Base-by-base conservation (phyloP, 768 basidiomycete genomes). In the Auricularia sp. region DNA sequence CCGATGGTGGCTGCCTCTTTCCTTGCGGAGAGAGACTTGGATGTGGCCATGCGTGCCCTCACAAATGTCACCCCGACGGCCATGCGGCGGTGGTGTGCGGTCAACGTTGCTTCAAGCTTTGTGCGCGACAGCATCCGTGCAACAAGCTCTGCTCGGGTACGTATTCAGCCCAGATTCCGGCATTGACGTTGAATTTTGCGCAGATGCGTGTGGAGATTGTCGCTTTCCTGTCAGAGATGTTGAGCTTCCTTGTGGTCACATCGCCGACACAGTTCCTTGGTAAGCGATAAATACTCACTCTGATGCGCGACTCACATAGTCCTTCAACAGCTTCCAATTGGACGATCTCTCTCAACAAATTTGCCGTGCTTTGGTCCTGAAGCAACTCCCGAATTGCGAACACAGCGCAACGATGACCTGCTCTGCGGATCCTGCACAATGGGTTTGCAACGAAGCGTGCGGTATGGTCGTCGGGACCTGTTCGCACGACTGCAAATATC, bases 11-110 rank as follows among this genome's bases (percentile, higher is more conserved):
- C 2, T 89, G 88, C 70, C 73, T 87, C 62, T 74, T 74, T n/a
- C 77, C 81, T 3, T 89, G 88, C 66, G 78, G 79, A 39, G 74
- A 75, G 10, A 75, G 77, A 18, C 73, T 89, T 34, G 72, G 74
- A 24, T 89, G 88, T 68, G 88, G 88, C 2, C 88, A 89, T 69
- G 73, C 78, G 3, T 89, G 88, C 69, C 83, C 84, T 0, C 85
- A 79, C 66, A 83, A 83, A 83, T 88, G 87, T 65, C 86, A 88
- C 66, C 77, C 81, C 0, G 87, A 86, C 61, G 79, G 80, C 13
- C 87, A 88, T 65, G 56, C 79, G 16, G 71, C 75, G 44, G 78
- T 82, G 11, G 68, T 71, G 13, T 88, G 88, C 68, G 71, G 70
- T 13, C 77, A 81, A 65, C 73, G 72, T 8, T 88, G 88, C 67